phyloP scores from a whole-genome alignment of 1,284 basidiomycete species.

The Hemileia vastatrix region DNA sequence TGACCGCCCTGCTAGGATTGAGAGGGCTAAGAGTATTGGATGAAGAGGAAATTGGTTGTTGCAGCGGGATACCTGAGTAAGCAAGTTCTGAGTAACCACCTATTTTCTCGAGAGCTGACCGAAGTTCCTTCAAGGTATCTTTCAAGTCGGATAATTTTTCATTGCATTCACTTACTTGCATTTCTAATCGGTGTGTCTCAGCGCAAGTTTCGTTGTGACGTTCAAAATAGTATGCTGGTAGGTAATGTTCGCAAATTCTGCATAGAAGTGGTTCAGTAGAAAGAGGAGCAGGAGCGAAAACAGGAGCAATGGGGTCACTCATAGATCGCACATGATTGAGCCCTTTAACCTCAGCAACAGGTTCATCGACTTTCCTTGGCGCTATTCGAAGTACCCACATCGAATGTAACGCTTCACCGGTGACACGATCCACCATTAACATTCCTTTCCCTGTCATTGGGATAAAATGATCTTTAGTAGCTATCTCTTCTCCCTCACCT shows the following conservation, averaged over 20 bases:
- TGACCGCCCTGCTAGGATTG: conserved; percentile 52
- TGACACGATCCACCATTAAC: conserved; percentile 88
- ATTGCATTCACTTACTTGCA: conserved; percentile 86
- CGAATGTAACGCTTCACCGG: conserved; percentile 77
- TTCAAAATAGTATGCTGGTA: conserved; percentile 99
- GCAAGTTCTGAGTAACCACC: background rate
- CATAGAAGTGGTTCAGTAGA: conserved; percentile 72
- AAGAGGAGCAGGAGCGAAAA: conserved; percentile 57
- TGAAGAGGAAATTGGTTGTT: conserved; percentile 56
- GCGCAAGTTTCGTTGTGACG: conserved; percentile 99
- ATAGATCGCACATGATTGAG: conserved; percentile 41
- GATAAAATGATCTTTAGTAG: conserved; percentile 52
- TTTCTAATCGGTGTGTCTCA: conserved; percentile 90
- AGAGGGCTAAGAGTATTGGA: conserved; percentile 49
- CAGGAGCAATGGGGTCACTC: conserved; percentile 41
- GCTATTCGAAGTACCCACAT: conserved; percentile 96
- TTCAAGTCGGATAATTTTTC: conserved; percentile 79
- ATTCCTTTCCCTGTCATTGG: conserved; percentile 98
- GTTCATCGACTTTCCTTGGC: conserved; percentile 30
- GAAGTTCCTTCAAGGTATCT: conserved; percentile 52
- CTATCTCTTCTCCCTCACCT: conserved; percentile 40
- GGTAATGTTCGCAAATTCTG: conserved; percentile 92
- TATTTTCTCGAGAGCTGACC: background rate
- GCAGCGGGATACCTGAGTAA: background rate
- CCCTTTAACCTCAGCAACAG: conserved; percentile 51